These are phyloP conservation scores for Cyclostephanos tholiformis DNA, from an alignment of 108 stramenopile genomes.

Conservation along the genomic window DNA sequence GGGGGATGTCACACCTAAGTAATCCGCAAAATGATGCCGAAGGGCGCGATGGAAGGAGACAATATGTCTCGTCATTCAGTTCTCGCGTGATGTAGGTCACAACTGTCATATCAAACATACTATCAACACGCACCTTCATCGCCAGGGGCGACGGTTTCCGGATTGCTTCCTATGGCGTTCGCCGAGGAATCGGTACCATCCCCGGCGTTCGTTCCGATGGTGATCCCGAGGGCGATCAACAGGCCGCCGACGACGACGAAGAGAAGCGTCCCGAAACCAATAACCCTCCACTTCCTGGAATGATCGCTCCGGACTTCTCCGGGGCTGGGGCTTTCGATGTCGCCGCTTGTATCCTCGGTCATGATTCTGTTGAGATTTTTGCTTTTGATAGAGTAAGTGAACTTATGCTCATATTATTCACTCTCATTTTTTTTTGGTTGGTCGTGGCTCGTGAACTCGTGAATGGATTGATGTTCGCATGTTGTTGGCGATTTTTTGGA, in stretches of 20 bases:
- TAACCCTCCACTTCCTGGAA: constrained; percentile 28
- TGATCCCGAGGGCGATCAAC: constrained; percentile 24
- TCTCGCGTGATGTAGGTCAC: no score
- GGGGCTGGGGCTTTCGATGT: neutral
- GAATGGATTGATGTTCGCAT: no score
- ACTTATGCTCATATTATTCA: no score
- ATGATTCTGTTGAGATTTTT: neutral
- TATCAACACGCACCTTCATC: no score
- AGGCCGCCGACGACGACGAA: constrained; percentile 27
- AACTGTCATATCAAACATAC: no score
- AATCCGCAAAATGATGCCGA: neutral
- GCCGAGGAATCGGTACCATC: neutral
- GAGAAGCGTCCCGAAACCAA: constrained; percentile 17
- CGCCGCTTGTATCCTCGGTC: neutral
- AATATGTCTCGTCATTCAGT: no score
- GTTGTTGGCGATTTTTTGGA: no score
- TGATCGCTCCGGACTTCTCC: constrained; percentile 4
- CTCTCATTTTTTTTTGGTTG: no score
- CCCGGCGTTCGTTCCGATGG: constrained; percentile 4
- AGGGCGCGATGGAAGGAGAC: no score
- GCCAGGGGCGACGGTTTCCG: no score
- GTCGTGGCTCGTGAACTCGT: no score
- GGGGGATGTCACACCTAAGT: neutral
- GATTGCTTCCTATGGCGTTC: neutral
- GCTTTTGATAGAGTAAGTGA: no score